These are phyloP conservation scores for Suillus placidus DNA, from an alignment of 768 basidiomycete genomes.

Conservation along the genomic window DNA sequence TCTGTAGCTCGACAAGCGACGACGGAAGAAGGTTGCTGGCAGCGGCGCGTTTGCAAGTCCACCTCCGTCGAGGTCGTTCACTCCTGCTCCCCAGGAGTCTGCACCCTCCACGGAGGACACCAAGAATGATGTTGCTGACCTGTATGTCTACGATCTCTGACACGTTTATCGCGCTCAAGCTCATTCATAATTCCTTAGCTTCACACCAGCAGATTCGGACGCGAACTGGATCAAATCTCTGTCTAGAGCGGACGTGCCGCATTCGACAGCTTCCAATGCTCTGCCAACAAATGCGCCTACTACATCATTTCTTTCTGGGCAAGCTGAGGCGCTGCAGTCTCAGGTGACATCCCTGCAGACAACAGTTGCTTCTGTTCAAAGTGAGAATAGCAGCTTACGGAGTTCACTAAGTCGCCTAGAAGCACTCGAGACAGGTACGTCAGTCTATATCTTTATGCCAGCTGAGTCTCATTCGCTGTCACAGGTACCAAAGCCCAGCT, in stretches of 20 bases:
- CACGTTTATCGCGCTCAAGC: slow-evolving; percentile 8
- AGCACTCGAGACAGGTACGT: slow-evolving; percentile 25
- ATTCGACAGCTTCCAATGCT: slow-evolving; percentile 31
- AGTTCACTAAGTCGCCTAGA: slow-evolving; percentile 1
- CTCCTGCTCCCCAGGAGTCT: slow-evolving; percentile 51
- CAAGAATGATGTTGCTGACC: slow-evolving; percentile 58
- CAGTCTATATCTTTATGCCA: no score
- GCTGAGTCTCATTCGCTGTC: background rate
- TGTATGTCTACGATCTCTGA: slow-evolving; percentile 52
- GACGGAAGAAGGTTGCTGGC: slow-evolving; percentile 67
- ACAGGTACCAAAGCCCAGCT: background rate
- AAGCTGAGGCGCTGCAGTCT: background rate
- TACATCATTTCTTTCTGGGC: slow-evolving; percentile 19
- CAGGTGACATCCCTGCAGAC: background rate
- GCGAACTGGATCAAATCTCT: slow-evolving; percentile 65
- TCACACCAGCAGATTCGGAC: slow-evolving; percentile 46
- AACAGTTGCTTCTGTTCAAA: background rate
- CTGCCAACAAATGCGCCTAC: slow-evolving; percentile 35
- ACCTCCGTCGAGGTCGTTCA: slow-evolving; percentile 51
- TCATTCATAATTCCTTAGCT: slow-evolving; percentile 37
- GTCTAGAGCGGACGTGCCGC: slow-evolving; percentile 43
- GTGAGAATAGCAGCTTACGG: background rate
- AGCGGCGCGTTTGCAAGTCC: slow-evolving; percentile 42
- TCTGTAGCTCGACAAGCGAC: slow-evolving; percentile 77
- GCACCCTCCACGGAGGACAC: slow-evolving; percentile 39